These are phyloP conservation scores for Endogone sp. DNA, from an alignment of 192 early-diverging fungal genomes.

Conservation along the genomic window DNA sequence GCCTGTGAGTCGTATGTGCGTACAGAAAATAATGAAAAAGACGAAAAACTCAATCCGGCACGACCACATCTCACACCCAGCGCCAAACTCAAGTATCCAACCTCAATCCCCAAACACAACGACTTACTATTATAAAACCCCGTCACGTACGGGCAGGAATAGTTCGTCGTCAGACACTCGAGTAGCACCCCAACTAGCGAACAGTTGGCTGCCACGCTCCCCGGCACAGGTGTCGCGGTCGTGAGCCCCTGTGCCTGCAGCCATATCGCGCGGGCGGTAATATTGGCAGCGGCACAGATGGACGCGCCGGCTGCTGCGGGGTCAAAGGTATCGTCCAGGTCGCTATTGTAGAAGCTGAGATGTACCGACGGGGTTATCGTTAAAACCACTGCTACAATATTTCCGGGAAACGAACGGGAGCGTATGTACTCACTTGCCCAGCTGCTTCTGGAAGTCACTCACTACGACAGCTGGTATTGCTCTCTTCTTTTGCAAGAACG, in stretches of 20 bases:
- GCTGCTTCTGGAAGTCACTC: slow-evolving; percentile 52
- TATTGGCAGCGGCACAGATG: slow-evolving; percentile 60
- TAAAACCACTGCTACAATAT: slow-evolving; percentile 5
- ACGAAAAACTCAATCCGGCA: no score
- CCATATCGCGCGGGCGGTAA: slow-evolving; percentile 54
- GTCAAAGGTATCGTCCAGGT: slow-evolving; percentile 53
- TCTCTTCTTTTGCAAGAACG: slow-evolving; percentile 58
- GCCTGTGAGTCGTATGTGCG: no score
- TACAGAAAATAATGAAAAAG: no score
- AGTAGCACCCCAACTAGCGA: slow-evolving; percentile 47
- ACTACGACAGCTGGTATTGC: slow-evolving; percentile 63
- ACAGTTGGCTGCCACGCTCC: slow-evolving; percentile 46
- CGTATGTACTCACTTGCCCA: slow-evolving; percentile 45
- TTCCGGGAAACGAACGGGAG: slow-evolving; percentile 2
- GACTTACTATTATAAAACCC: slow-evolving; percentile 41
- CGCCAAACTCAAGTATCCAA: no score
- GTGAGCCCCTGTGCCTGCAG: slow-evolving; percentile 38
- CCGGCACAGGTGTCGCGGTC: slow-evolving; percentile 16
- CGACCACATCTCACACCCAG: no score
- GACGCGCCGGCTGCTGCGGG: slow-evolving; percentile 28
- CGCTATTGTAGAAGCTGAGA: slow-evolving; percentile 61
- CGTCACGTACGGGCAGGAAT: slow-evolving; percentile 53
- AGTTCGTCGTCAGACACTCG: slow-evolving; percentile 62
- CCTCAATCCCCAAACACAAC: no score
- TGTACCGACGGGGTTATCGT: neutral